Percentiles rank a stretch among this genome's conserved stretches.
Conservation (phyloP, 805 yeast species). For the Yamadazyma kitorensis region DNA sequence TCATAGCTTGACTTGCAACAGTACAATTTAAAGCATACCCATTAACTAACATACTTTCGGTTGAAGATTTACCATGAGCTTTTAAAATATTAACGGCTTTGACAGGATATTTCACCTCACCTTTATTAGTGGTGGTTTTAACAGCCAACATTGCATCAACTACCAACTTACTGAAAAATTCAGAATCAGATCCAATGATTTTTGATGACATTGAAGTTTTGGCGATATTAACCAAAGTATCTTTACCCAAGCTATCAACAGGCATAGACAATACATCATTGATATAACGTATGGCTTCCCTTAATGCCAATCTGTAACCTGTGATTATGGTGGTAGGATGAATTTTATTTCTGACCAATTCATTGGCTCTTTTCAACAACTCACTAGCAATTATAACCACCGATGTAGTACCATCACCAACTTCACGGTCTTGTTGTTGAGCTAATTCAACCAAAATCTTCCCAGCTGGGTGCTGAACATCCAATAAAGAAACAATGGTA, state of each 20-base stretch:
- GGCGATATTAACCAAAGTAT: slow-evolving; percentile 85
- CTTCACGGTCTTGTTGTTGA: slow-evolving; percentile 98
- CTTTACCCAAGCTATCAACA: slow-evolving; percentile 78
- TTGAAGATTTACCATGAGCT: slow-evolving; percentile 93
- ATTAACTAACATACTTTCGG: slow-evolving; percentile 79
- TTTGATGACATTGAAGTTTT: slow-evolving; percentile 96
- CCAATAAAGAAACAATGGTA: slow-evolving; percentile 83
- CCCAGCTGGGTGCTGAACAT: slow-evolving; percentile 99
- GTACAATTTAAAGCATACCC: slow-evolving; percentile 98
- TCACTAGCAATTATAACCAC: slow-evolving; percentile 96
- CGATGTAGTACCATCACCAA: slow-evolving; percentile 97
- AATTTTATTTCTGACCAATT: slow-evolving; percentile 85
- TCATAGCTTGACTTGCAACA: slow-evolving; percentile 96
- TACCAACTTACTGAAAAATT: slow-evolving; percentile 83
- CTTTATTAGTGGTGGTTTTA: slow-evolving; percentile 82
- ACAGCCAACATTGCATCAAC: slow-evolving; percentile 96
- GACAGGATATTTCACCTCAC: slow-evolving; percentile 90
- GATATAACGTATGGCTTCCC: slow-evolving; percentile 86
- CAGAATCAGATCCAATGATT: slow-evolving; percentile 91
- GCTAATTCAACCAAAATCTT: slow-evolving; percentile 95
- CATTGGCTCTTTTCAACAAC: slow-evolving; percentile 87
- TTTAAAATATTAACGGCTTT: slow-evolving; percentile 95
- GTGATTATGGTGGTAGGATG: slow-evolving; percentile 98
- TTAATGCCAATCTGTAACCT: slow-evolving; percentile 89
- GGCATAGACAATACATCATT: slow-evolving; percentile 79